Evolutionary conservation across 768 basidiomycete species (phyloP).

Genomic region (Suillus plorans): DNA sequence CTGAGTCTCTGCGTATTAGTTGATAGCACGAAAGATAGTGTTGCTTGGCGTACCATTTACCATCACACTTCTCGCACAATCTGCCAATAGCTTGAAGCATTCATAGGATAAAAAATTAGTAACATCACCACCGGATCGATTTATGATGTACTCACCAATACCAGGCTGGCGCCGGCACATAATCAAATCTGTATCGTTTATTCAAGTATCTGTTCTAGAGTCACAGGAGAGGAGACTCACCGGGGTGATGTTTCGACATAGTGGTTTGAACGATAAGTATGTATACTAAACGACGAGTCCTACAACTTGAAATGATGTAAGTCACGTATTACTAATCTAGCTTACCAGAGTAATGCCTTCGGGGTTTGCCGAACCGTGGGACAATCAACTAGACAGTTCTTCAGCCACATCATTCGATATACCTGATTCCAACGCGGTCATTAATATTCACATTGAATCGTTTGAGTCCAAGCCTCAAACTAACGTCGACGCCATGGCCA

Average conservation of each 20-base stretch:
- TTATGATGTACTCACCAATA: constrained; percentile 62
- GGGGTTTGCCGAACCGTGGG: constrained; percentile 19
- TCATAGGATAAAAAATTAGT: constrained; percentile 7
- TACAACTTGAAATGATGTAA: not conserved
- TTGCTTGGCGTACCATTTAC: constrained; percentile 79
- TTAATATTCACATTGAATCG: not conserved
- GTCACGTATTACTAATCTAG: constrained; percentile 10
- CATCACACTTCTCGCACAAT: constrained; percentile 98
- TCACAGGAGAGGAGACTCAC: constrained; percentile 33
- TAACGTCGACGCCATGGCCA: constrained; percentile 66
- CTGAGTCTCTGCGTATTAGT: constrained; percentile 38
- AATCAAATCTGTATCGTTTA: constrained; percentile 72
- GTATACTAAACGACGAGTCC: not conserved
- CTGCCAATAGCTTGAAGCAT: constrained; percentile 81
- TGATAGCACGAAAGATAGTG: not conserved
- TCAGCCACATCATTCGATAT: constrained; percentile 30
- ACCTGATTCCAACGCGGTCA: not conserved
- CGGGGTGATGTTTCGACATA: constrained; percentile 93
- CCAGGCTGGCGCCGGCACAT: constrained; percentile 99
- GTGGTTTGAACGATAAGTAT: not conserved
- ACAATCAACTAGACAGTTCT: constrained; percentile 29
- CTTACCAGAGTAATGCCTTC: not conserved
- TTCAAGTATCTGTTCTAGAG: not conserved
- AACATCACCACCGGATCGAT: constrained; percentile 1
- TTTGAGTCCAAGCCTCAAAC: constrained; percentile 13